Evolutionary conservation across 2,329 filamentous ascomycete species (phyloP).

Genomic region (Stachybotrys chartarum): DNA sequence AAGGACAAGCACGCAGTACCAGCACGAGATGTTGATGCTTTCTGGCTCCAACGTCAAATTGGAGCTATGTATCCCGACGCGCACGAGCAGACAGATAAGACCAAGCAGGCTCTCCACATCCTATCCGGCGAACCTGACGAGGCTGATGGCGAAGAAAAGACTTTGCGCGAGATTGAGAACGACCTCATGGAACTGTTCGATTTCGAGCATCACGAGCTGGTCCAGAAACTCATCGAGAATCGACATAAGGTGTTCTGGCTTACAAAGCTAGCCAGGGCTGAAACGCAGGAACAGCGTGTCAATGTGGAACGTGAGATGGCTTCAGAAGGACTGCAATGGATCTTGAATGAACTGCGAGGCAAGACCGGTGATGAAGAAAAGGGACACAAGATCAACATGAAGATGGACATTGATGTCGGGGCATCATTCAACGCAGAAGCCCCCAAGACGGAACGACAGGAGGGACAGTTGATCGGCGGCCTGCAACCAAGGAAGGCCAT

Average conservation of each 20-base stretch:
- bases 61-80: conserved; percentile 83
- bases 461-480: conserved; percentile 69
- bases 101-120: conserved; percentile 73
- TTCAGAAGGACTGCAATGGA: conserved; percentile 76
- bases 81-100: conserved; percentile 90
- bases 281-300: conserved; percentile 67
- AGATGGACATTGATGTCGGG: conserved; percentile 85
- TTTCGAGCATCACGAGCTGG: conserved; percentile 90
- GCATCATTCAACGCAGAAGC: conserved; percentile 45
- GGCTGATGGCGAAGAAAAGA: conserved; percentile 70
- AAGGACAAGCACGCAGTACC: conserved; percentile 59
- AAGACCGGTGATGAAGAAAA: conserved; percentile 54
- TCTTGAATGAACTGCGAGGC: conserved; percentile 81
- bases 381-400: conserved; percentile 73
- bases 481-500: conserved; percentile 81
- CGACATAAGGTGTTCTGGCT: conserved; percentile 94
- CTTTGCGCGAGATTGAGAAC: conserved; percentile 90
- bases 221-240: conserved; percentile 85
- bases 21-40: conserved; percentile 90
- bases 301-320: conserved; percentile 86
- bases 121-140: conserved; percentile 69
- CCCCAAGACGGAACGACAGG: conserved; percentile 47
- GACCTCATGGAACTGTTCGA: conserved; percentile 98
- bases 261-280: conserved; percentile 75
- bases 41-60: conserved; percentile 92